Percentiles rank a stretch among this genome's conserved stretches.
phyloP scores from a whole-genome alignment of 1,284 basidiomycete species.

The Ustilago nuda region DNA sequence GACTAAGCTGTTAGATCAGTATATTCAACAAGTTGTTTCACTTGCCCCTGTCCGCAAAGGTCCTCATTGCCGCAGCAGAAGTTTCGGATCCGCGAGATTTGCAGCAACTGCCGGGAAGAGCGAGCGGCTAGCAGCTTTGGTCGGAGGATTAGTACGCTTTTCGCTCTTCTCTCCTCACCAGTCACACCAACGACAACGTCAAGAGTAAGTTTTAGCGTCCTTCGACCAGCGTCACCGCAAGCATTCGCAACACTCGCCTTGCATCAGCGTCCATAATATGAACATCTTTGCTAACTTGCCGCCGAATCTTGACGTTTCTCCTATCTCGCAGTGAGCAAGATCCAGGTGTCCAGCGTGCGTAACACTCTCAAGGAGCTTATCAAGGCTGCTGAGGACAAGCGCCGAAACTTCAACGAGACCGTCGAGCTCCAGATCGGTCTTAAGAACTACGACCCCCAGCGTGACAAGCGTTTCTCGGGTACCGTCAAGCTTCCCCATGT shows the following conservation, averaged over 20 bases:
- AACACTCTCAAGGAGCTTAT: slow-evolving; percentile 65
- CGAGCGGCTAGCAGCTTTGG: neutral
- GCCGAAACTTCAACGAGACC: slow-evolving; percentile 69
- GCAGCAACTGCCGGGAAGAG: slow-evolving; percentile 8
- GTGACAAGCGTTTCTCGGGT: slow-evolving; percentile 70
- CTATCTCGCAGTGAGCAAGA: slow-evolving; percentile 53
- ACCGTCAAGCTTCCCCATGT: slow-evolving; percentile 86
- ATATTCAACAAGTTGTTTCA: slow-evolving; percentile 1
- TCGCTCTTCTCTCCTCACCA: slow-evolving; percentile 24
- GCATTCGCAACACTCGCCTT: neutral
- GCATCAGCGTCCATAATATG: neutral
- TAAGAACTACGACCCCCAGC: slow-evolving; percentile 70
- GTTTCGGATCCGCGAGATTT: slow-evolving; percentile 28
- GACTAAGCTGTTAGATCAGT: neutral
- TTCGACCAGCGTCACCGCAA: neutral
- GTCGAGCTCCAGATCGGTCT: slow-evolving; percentile 70
- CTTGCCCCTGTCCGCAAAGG: neutral
- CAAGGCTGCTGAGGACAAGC: slow-evolving; percentile 67
- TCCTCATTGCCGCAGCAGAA: slow-evolving; percentile 34
- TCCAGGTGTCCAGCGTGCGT: slow-evolving; percentile 68
- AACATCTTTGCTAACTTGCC: neutral
- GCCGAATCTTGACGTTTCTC: neutral
- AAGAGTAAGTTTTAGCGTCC: slow-evolving; percentile 15
- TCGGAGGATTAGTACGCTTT: neutral
- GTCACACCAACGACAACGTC: slow-evolving; percentile 34